These are phyloP conservation scores for Trypanosomatidae sp. DNA, from an alignment of 208 protist genomes.

Conservation along the genomic window DNA sequence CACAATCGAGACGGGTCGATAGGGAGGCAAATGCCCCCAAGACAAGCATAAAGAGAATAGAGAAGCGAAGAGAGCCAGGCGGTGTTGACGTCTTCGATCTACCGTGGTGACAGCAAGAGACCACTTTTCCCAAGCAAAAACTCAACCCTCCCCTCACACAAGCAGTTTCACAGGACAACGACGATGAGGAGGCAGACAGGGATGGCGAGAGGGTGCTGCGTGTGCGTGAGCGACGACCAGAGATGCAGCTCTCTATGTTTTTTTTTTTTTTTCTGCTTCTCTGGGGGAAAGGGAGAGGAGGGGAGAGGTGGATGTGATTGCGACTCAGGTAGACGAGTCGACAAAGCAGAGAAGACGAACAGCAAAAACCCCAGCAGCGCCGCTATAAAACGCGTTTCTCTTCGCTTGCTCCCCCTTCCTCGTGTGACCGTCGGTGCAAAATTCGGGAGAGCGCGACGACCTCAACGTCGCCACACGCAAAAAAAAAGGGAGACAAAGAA, in stretches of 20 bases:
- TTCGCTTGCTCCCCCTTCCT: background rate
- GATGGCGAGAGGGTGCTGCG: no score
- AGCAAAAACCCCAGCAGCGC: background rate
- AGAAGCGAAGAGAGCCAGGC: background rate
- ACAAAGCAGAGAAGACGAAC: background rate
- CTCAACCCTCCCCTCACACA: background rate
- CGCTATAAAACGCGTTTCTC: background rate
- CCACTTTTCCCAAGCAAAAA: background rate
- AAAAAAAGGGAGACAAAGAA: background rate
- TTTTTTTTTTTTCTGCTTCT: background rate
- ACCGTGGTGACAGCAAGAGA: background rate
- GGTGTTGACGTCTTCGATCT: background rate
- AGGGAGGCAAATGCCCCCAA: background rate
- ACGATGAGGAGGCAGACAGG: no score
- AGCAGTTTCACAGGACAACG: background rate
- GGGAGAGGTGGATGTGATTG: background rate
- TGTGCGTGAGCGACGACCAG: background rate
- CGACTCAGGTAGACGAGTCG: background rate
- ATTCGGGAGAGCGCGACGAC: background rate
- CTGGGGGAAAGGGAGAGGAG: background rate
- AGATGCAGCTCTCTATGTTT: background rate
- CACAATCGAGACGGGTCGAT: background rate
- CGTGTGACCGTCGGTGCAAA: background rate
- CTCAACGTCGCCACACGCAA: background rate
- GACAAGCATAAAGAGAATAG: background rate